phyloP scores from a whole-genome alignment of 2,329 filamentous ascomycete species.

The Trichophyton verrucosum region DNA sequence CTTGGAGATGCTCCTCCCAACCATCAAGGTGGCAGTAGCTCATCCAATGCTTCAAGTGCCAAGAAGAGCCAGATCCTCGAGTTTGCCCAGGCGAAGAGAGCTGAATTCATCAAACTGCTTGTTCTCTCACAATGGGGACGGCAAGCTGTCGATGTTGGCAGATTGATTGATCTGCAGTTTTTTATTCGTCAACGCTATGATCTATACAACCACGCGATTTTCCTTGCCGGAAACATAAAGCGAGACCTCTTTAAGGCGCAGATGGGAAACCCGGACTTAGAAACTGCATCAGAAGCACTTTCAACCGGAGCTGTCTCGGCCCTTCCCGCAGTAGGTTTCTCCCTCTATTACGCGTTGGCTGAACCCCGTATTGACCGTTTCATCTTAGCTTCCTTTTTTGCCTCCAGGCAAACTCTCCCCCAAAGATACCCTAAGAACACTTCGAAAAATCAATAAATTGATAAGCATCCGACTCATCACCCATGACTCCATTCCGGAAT shows the following conservation, averaged over 20 bases:
- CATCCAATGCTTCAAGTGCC: slow-evolving; percentile 44
- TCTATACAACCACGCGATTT: slow-evolving; percentile 48
- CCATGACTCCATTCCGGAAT: slow-evolving; percentile 70
- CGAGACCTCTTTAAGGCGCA: slow-evolving; percentile 58
- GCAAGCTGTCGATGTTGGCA: slow-evolving; percentile 65
- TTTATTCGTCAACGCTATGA: slow-evolving; percentile 56
- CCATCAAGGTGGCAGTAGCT: slow-evolving; percentile 30
- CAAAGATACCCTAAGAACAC: slow-evolving; percentile 58
- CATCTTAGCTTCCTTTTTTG: slow-evolving; percentile 57
- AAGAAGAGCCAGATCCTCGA: slow-evolving; percentile 67
- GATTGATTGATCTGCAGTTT: slow-evolving; percentile 72
- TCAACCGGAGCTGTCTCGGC: slow-evolving; percentile 64
- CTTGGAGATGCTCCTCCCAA: slow-evolving; percentile 57
- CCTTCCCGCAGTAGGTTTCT: slow-evolving; percentile 57
- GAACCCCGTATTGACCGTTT: not conserved
- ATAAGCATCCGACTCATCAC: slow-evolving; percentile 74
- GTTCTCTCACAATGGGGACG: slow-evolving; percentile 86
- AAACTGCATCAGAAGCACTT: slow-evolving; percentile 74
- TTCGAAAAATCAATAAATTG: slow-evolving; percentile 71
- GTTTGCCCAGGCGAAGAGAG: slow-evolving; percentile 67
- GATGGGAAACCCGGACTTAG: slow-evolving; percentile 78
- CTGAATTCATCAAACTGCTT: slow-evolving; percentile 83
- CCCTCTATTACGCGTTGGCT: not conserved
- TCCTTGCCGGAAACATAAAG: slow-evolving; percentile 59
- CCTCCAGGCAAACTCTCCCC: slow-evolving; percentile 58